Base-by-base conservation (phyloP, 805 yeast genomes). In the Wickerhamiella siamensis region DNA sequence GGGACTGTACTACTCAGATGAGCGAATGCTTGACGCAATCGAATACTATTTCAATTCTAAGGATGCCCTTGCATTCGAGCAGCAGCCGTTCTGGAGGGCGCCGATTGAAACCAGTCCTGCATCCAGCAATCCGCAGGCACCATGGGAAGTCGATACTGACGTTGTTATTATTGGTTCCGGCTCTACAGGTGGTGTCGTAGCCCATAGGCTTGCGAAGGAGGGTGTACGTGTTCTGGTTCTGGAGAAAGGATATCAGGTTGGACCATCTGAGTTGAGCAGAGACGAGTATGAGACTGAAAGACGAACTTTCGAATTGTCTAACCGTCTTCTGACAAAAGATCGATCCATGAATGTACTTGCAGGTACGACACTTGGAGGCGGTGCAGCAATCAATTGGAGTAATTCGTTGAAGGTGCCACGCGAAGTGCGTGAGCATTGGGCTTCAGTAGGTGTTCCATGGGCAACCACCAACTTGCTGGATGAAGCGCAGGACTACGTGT, bases 281-380 rank as follows among this genome's bases (percentile, higher is more conserved):
- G 52, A 55, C 41, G 75, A 70, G 31, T 42, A 41, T 4, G 64
- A 59, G 16, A 73, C 70, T 3, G 47, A 52, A 27, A 34, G 45
- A 3, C 55, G 54, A 5, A 52, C 68, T 36, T 71, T 60, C 49
- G 75, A 72, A 50, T 43, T 47, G 6, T 52, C 55, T 1, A 75
- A 74, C 2, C 39, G 52, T 1, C 4, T 71, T 2, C 40, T 61
- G n/a, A 48, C 68, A 5, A 47, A 47, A 5, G 65, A 63, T 46
- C 62, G 60, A 35, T 62, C 63, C 37, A 38, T 64, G 12, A 43
- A 59, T 8, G 46, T 70, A 2, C 51, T 71, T 35, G 74, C 77
- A 0, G 78, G 77, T 5, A 48, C 74, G 2, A 70, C 72, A 0
- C 67, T 73, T 42, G 78, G 78, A 5, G 78, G 77, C 12, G 77